These are phyloP conservation scores for Aspergillus candidus DNA, from an alignment of 2,329 filamentous ascomycete genomes.

Conservation along the genomic window DNA sequence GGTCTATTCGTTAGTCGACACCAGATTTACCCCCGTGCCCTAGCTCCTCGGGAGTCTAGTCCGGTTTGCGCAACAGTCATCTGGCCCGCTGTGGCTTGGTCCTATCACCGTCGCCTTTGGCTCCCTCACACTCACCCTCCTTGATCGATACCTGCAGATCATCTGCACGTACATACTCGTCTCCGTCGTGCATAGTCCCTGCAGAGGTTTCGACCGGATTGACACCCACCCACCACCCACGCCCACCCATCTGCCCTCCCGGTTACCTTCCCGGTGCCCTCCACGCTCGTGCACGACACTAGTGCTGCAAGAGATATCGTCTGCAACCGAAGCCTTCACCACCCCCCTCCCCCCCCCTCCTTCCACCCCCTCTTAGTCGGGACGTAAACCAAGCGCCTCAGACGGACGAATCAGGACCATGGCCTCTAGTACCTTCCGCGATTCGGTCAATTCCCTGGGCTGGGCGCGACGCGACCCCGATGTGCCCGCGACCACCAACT, in stretches of 20 bases:
- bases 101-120: slow-evolving; percentile 17
- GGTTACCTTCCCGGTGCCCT: slow-evolving; percentile 12
- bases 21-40: slow-evolving; percentile 14
- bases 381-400: slow-evolving; percentile 5
- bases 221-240: slow-evolving; percentile 9
- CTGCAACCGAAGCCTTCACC: slow-evolving; percentile 15
- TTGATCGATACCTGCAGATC: slow-evolving; percentile 36
- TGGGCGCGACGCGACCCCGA: slow-evolving; percentile 84
- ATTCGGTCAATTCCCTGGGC: slow-evolving; percentile 89
- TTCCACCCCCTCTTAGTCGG: slow-evolving; percentile 10
- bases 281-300: slow-evolving; percentile 3
- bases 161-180: slow-evolving; percentile 44
- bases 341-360: neutral
- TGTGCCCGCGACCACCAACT: slow-evolving; percentile 61
- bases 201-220: slow-evolving; percentile 27
- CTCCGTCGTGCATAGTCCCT: slow-evolving; percentile 41
- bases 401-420: slow-evolving; percentile 15
- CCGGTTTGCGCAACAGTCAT: slow-evolving; percentile 27
- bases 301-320: slow-evolving; percentile 13
- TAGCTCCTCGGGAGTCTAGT: slow-evolving; percentile 18
- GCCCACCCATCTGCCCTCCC: neutral
- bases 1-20: slow-evolving; percentile 9
- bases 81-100: slow-evolving; percentile 25
- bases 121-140: slow-evolving; percentile 18
- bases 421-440: slow-evolving; percentile 66